Percentiles rank a stretch among this genome's conserved stretches.
Evolutionary conservation across 2,329 filamentous ascomycete genomes (phyloP).

Genomic region (Cercospora beticola): DNA sequence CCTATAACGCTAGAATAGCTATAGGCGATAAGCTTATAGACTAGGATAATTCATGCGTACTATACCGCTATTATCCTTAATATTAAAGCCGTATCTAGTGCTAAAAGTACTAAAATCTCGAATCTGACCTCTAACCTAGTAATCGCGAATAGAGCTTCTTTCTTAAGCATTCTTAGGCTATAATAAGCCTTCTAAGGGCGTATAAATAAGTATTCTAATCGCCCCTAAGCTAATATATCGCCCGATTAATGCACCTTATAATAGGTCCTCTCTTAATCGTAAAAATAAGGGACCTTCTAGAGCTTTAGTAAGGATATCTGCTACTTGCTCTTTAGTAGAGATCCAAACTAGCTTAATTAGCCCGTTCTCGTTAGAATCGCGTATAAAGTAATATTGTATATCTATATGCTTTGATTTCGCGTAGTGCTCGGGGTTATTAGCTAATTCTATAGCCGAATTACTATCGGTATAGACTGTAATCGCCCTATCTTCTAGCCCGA

Average conservation of each 20-base stretch:
- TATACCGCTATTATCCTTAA: neutral
- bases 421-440: slow-evolving; percentile 9
- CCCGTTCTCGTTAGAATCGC: neutral
- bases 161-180: neutral
- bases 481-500: slow-evolving; percentile 1
- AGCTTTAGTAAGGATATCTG: slow-evolving; percentile 5
- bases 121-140: neutral
- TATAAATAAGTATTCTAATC: neutral
- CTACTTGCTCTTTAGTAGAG: neutral
- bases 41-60: neutral
- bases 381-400: slow-evolving; percentile 14
- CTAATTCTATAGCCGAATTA: slow-evolving; percentile 13
- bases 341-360: neutral
- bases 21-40: neutral
- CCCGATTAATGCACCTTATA: neutral
- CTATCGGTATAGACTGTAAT: slow-evolving; percentile 4
- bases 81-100: neutral
- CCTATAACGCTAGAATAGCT: neutral
- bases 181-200: neutral
- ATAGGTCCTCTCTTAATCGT: neutral
- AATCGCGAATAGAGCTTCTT: neutral
- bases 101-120: neutral
- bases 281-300: slow-evolving; percentile 3
- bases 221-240: neutral
- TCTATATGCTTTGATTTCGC: slow-evolving; percentile 14